These are phyloP conservation scores for Hydnomerulius pinastri DNA, from an alignment of 768 basidiomycete species.

Conservation along the genomic window DNA sequence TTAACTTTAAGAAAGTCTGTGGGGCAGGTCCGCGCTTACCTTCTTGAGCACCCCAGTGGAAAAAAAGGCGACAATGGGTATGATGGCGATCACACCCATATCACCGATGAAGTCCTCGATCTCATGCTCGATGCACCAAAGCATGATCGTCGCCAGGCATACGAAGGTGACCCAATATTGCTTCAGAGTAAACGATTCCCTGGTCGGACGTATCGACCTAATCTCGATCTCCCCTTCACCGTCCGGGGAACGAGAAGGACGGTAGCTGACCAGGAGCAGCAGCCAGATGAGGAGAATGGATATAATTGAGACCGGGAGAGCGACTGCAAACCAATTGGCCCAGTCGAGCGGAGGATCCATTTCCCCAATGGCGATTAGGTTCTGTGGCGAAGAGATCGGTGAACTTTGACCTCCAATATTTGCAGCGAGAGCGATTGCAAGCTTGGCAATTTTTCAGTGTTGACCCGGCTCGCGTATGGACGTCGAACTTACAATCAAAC, in stretches of 20 bases:
- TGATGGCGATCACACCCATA: constrained; percentile 96
- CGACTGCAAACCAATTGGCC: constrained; percentile 92
- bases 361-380: constrained; percentile 84
- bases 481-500: constrained; percentile 73
- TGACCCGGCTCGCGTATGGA: not conserved
- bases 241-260: constrained; percentile 68
- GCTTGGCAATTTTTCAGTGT: constrained; percentile 43
- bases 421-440: constrained; percentile 96
- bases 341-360: constrained; percentile 90
- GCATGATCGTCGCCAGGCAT: constrained; percentile 77
- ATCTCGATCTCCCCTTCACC: constrained; percentile 82
- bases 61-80: constrained; percentile 93
- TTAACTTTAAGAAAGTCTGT: not conserved
- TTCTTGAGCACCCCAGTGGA: constrained; percentile 92
- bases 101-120: constrained; percentile 83
- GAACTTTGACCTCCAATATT: constrained; percentile 98
- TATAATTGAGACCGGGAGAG: constrained; percentile 84
- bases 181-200: constrained; percentile 76
- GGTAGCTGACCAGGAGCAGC: constrained; percentile 81
- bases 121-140: constrained; percentile 88
- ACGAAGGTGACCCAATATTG: constrained; percentile 91
- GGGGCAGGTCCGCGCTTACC: constrained; percentile 43
- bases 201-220: constrained; percentile 79
- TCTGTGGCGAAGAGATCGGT: constrained; percentile 97
- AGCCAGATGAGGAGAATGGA: constrained; percentile 93